phyloP scores from a whole-genome alignment of 2,329 filamentous ascomycete genomes.

The Penicillium sp. region DNA sequence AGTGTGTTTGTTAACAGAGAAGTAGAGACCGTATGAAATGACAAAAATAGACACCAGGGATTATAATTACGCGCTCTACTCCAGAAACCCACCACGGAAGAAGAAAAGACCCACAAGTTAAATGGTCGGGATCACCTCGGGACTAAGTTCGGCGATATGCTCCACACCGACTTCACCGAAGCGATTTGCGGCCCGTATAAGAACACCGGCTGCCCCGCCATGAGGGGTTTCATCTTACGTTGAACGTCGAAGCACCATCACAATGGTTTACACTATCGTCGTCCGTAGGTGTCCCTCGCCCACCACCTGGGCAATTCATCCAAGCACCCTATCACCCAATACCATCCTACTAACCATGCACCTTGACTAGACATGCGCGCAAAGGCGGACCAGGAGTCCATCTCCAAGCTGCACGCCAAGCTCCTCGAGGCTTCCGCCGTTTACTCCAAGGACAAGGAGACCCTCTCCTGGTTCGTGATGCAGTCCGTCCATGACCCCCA shows the following conservation, averaged over 20 bases:
- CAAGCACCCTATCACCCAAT: background rate
- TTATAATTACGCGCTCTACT: too few species aligned
- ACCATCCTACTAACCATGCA: background rate
- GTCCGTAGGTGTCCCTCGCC: constrained; percentile 22
- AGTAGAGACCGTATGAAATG: too few species aligned
- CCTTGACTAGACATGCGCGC: constrained; percentile 55
- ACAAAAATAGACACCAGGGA: too few species aligned
- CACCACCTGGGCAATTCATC: background rate
- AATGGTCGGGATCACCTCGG: constrained; percentile 16
- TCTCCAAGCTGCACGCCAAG: constrained; percentile 68
- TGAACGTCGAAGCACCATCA: background rate
- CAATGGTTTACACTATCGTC: constrained; percentile 33
- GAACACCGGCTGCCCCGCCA: constrained; percentile 8
- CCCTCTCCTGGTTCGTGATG: constrained; percentile 72
- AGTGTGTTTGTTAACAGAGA: too few species aligned
- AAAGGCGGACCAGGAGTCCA: constrained; percentile 62
- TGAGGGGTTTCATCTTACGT: background rate
- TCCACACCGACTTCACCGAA: constrained; percentile 18
- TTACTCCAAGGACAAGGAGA: constrained; percentile 71
- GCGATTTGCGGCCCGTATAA: background rate
- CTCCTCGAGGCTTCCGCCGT: constrained; percentile 71
- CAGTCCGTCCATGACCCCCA: constrained; percentile 67
- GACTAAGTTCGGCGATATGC: constrained; percentile 13
- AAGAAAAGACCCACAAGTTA: background rate
- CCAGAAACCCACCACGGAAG: too few species aligned